A percentile compares a stretch with the other conserved stretches of the same genome.
These are phyloP conservation scores for Ceraceosorus guamensis DNA, from an alignment of 1,284 basidiomycete genomes.

Conservation along the genomic window DNA sequence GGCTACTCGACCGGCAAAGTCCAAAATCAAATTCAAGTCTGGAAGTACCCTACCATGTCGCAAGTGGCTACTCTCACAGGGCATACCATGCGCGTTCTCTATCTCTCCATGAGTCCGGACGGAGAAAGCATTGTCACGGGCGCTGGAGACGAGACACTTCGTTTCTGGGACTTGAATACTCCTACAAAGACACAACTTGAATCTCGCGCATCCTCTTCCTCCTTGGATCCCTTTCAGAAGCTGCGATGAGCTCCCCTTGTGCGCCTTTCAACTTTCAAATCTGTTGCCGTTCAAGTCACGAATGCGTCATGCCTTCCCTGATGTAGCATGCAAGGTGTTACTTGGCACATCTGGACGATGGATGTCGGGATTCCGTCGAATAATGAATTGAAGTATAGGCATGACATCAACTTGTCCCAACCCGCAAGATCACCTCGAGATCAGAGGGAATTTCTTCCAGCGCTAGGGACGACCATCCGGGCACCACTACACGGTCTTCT, in stretches of 20 bases:
- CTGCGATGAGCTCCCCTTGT: slow-evolving; percentile 17
- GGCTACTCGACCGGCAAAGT: slow-evolving; percentile 88
- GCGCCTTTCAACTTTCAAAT: too few species aligned
- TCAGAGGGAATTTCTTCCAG: too few species aligned
- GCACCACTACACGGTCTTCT: not conserved
- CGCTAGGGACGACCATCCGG: too few species aligned
- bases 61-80: slow-evolving; percentile 82
- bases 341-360: too few species aligned
- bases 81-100: slow-evolving; percentile 78
- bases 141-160: slow-evolving; percentile 90
- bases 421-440: too few species aligned
- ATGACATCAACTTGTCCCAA: too few species aligned
- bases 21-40: slow-evolving; percentile 96
- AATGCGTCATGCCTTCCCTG: not conserved
- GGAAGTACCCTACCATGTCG: slow-evolving; percentile 75
- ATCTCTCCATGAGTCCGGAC: slow-evolving; percentile 92
- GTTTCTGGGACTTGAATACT: slow-evolving; percentile 65
- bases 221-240: slow-evolving; percentile 42
- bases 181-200: slow-evolving; percentile 22
- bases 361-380: too few species aligned
- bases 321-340: not conserved
- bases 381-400: too few species aligned
- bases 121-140: slow-evolving; percentile 97
- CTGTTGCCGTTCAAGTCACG: too few species aligned
- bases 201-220: slow-evolving; percentile 24